Conservation (phyloP, 805 yeast genomes). For the Saccharomycopsis lassenensis region DNA sequence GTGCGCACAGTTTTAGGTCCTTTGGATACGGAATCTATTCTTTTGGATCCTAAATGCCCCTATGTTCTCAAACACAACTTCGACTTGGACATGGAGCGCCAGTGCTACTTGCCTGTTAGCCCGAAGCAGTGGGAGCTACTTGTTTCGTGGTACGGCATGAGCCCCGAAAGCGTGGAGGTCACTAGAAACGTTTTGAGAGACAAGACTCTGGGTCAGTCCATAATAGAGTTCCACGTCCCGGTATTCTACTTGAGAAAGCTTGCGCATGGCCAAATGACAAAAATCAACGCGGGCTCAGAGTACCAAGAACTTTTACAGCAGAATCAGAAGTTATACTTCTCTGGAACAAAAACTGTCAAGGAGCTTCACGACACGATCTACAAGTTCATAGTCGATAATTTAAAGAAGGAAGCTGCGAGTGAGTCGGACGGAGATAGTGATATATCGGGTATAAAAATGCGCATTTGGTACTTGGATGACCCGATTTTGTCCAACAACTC, state of each 20-base stretch:
- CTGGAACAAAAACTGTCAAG: conserved; percentile 4
- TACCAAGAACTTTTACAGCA: conserved; percentile 1
- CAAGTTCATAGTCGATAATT: conserved; percentile 2
- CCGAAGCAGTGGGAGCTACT: conserved; percentile 3
- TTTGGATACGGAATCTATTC: conserved; percentile 7
- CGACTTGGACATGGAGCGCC: conserved; percentile 4
- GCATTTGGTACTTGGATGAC: conserved; percentile 13
- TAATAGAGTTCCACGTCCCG: conserved; percentile 9
- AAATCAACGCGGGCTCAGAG: conserved; percentile 1
- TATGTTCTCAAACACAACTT: conserved; percentile 7
- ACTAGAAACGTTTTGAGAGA: conserved; percentile 1
- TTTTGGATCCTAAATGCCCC: conserved; percentile 7
- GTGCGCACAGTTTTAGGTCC: conserved; percentile 4
- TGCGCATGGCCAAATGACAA: conserved; percentile 3
- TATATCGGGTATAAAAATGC: background rate
- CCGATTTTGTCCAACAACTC: background rate
- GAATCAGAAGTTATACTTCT: conserved; percentile 6
- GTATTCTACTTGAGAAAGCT: conserved; percentile 6
- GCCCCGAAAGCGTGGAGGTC: conserved; percentile 5
- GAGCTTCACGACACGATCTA: conserved; percentile 8
- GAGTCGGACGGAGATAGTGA: background rate
- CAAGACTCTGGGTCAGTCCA: background rate
- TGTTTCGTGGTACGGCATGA: conserved; percentile 9
- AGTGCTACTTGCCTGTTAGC: conserved; percentile 4
- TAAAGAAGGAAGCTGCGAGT: background rate